phyloP scores from a whole-genome alignment of 2,329 filamentous ascomycete species.

The Trichoderma simmonsii region DNA sequence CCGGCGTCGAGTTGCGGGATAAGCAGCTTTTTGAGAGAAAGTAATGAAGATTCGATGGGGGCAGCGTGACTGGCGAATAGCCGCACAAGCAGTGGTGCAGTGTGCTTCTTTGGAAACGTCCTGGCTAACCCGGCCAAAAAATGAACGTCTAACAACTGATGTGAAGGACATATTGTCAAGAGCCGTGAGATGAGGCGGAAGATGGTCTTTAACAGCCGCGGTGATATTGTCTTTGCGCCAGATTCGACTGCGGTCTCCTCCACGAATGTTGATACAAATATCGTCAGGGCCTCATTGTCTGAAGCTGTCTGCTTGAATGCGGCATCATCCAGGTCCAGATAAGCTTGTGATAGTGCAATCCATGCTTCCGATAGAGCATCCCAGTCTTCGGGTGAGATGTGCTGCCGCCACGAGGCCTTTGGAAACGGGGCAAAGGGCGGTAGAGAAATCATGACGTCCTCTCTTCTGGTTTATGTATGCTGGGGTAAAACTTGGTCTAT shows the following conservation, averaged over 20 bases:
- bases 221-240: constrained; percentile 28
- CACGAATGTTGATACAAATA: constrained; percentile 53
- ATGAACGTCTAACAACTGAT: constrained; percentile 59
- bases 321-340: constrained; percentile 56
- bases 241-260: constrained; percentile 44
- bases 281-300: constrained; percentile 54
- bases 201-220: constrained; percentile 56
- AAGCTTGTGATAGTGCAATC: constrained; percentile 63
- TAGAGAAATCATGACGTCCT: constrained; percentile 34
- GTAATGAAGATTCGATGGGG: constrained; percentile 53
- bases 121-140: constrained; percentile 68
- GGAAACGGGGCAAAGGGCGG: constrained; percentile 79
- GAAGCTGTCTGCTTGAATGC: constrained; percentile 51
- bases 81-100: constrained; percentile 46
- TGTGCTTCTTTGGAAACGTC: constrained; percentile 62
- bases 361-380: constrained; percentile 73
- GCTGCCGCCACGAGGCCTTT: constrained; percentile 60
- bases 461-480: neutral
- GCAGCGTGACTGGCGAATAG: constrained; percentile 53
- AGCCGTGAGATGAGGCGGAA: constrained; percentile 64
- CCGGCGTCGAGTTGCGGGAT: constrained; percentile 62
- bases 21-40: constrained; percentile 58
- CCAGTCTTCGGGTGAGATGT: constrained; percentile 71
- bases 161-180: constrained; percentile 39
- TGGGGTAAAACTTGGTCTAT: neutral